Percentiles rank a stretch among this genome's conserved stretches.
Evolutionary conservation across 2,329 filamentous ascomycete species (phyloP).

Genomic region (Penicillium expansum): DNA sequence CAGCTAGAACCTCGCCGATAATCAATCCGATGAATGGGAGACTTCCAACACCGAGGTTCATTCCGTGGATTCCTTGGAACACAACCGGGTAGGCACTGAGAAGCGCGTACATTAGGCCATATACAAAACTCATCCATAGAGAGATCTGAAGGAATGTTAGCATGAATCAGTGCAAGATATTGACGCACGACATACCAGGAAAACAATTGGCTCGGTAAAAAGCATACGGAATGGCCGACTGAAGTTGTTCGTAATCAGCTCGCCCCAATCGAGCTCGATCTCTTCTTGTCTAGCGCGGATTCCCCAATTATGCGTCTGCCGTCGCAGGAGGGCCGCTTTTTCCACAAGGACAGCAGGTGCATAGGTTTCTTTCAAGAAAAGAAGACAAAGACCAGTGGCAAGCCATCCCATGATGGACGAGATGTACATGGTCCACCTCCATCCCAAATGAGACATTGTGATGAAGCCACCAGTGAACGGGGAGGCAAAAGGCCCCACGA

Average conservation of each 20-base stretch:
- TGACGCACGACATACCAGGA: constrained; percentile 20
- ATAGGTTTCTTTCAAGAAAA: constrained; percentile 56
- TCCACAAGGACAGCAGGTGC: constrained; percentile 42
- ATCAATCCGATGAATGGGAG: constrained; percentile 33
- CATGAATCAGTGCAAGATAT: too few relatives aligned
- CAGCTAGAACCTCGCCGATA: constrained; percentile 31
- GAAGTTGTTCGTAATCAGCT: constrained; percentile 51
- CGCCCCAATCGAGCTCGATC: constrained; percentile 51
- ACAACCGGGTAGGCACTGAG: constrained; percentile 31
- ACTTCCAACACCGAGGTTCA: constrained; percentile 32
- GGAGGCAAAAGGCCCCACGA: constrained; percentile 50
- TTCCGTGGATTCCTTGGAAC: constrained; percentile 30
- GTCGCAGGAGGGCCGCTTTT: constrained; percentile 49
- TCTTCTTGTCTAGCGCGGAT: constrained; percentile 57
- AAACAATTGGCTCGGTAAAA: constrained; percentile 42
- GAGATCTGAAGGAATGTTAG: constrained; percentile 15
- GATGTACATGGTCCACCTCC: constrained; percentile 55
- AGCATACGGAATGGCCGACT: constrained; percentile 43
- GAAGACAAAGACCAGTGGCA: constrained; percentile 36
- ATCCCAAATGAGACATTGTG: constrained; percentile 48
- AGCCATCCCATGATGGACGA: constrained; percentile 54
- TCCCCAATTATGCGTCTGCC: constrained; percentile 58
- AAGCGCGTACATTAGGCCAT: constrained; percentile 33
- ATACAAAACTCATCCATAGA: constrained; percentile 35
- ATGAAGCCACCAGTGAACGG: constrained; percentile 55